Evolutionary conservation across 495 filamentous ascomycete species (phyloP), one percentile per base, ranked within the genome.

Genomic region (Hyphodiscus hymeniophilus): DNA sequence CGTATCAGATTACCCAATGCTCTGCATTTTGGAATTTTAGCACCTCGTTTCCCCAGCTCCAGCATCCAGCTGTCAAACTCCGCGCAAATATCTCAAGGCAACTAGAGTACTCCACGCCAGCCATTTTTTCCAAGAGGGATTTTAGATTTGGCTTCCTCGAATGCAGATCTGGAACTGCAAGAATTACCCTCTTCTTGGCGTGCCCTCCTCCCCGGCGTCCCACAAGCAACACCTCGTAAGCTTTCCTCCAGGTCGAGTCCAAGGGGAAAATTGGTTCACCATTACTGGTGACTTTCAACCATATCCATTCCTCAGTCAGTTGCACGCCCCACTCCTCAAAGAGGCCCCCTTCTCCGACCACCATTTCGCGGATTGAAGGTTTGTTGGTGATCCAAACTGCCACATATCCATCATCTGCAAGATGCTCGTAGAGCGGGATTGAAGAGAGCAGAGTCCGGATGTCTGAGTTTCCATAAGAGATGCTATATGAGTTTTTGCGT

Each of bases 351-450:
- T 69, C 62, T 3, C 69, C 62, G 4, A 85, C 73, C 1, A 92
- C 73, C 28, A 77, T 57, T 8, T 76, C 69, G 6, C 75, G 63
- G 0, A 83, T 66, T 35, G 74, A 73, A 2, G 70, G 59, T 12
- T 84, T 83, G 62, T 96, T 97, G 7, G 90, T 97, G 15, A 94
- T 75, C 92, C 92, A 98, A 23, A 96, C 74, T 8, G 75, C 92
- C 0, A 91, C 71, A 0, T 81, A 56, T 4, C 75, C 81, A 28
- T 68, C 65, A 1, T 64, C 57, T 3, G 68, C 63, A 16, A 89
- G 60, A 32, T 74, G 74, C n/a, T 68, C 67, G 1, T 75, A 63
- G 1, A 90, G 47, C 15, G 76, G 73, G 42, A 85, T 67, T 12
- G 57, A 64, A 12, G 59, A 49, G 1, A 87, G 64, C 16, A 84